Evolutionary conservation across 2,329 filamentous ascomycete species (phyloP).

Genomic region (Arthrobotrys pseudoclavata): DNA sequence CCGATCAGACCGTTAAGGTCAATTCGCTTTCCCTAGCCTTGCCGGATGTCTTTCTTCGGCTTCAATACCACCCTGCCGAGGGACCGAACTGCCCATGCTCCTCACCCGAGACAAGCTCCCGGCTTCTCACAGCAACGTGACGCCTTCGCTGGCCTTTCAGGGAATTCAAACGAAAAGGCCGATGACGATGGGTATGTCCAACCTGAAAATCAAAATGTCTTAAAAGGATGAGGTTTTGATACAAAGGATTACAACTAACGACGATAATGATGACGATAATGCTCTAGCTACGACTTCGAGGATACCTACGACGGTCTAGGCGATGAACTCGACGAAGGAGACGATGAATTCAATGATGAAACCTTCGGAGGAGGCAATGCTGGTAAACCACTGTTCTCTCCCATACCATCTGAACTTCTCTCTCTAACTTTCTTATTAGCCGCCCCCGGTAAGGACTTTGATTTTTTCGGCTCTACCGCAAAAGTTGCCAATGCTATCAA

Average conservation of each 20-base stretch:
- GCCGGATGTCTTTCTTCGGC: conserved; percentile 89
- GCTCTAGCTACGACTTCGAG: conserved; percentile 83
- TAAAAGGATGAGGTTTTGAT: conserved; percentile 38
- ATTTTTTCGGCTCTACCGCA: conserved; percentile 94
- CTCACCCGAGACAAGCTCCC: conserved; percentile 71
- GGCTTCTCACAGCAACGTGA: conserved; percentile 88
- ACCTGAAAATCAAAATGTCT: background rate
- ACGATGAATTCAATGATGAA: conserved; percentile 96
- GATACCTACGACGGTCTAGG: conserved; percentile 97
- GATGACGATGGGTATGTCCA: conserved; percentile 67
- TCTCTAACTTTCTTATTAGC: conserved; percentile 7
- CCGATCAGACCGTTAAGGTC: conserved; percentile 26
- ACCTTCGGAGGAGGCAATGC: conserved; percentile 78
- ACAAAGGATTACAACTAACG: conserved; percentile 15
- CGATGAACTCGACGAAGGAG: conserved; percentile 88
- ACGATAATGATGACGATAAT: conserved; percentile 20
- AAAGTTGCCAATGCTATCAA: conserved; percentile 87
- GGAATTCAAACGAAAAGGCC: conserved; percentile 72
- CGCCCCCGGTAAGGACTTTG: conserved; percentile 83
- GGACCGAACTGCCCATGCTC: conserved; percentile 74
- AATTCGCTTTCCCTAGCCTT: conserved; percentile 5
- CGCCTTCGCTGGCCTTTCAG: conserved; percentile 86
- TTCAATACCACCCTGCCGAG: conserved; percentile 76
- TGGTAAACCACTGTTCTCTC: conserved; percentile 64
- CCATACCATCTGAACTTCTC: background rate